phyloP scores from a whole-genome alignment of 805 yeast genomes.

The Maudiozyma pseudohumilis region DNA sequence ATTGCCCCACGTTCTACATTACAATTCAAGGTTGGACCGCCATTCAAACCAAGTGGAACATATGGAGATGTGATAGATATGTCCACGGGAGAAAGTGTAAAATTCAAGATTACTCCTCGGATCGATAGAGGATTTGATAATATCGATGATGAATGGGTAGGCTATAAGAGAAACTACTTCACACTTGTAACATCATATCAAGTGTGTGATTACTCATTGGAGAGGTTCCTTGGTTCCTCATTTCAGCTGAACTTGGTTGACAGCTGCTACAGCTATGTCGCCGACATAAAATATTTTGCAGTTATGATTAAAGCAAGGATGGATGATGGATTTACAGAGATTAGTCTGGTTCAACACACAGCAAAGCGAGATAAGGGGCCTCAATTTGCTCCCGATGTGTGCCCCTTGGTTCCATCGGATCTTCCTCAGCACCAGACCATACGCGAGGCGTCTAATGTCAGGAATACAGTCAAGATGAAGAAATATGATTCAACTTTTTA shows the following conservation, averaged over 20 bases:
- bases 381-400: conserved; percentile 49
- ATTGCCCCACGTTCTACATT: conserved; percentile 57
- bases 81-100: conserved; percentile 26
- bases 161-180: conserved; percentile 61
- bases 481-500: conserved; percentile 45
- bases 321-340: conserved; percentile 41
- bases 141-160: conserved; percentile 51
- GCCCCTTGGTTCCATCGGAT: conserved; percentile 50
- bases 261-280: conserved; percentile 6
- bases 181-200: conserved; percentile 49
- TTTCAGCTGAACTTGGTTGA: conserved; percentile 22
- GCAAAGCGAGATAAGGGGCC: conserved; percentile 70
- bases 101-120: conserved; percentile 40
- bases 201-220: conserved; percentile 10
- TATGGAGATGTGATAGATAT: conserved; percentile 32
- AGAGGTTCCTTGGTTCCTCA: conserved; percentile 29
- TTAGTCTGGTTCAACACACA: conserved; percentile 54
- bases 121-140: conserved; percentile 57
- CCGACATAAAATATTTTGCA: conserved; percentile 42
- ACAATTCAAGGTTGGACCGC: conserved; percentile 59
- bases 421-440: conserved; percentile 53
- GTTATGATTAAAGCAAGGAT: conserved; percentile 44
- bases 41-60: conserved; percentile 35
- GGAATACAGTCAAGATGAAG: conserved; percentile 45
- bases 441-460: conserved; percentile 50